A percentile compares a stretch with the other conserved stretches of the same genome.
phyloP scores from a whole-genome alignment of 257 asterid species.

The Solanum neorickii region DNA sequence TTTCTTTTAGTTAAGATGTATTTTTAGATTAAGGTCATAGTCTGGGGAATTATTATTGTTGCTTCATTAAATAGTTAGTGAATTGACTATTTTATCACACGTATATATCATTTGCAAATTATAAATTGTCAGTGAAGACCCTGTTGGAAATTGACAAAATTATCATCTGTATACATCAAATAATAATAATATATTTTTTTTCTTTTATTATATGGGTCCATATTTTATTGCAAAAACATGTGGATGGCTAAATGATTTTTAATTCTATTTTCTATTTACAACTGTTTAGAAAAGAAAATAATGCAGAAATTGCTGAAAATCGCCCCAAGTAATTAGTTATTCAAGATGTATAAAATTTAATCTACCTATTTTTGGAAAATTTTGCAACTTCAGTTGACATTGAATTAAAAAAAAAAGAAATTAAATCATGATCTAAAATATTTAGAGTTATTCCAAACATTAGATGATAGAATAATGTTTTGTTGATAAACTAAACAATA shows the following conservation, averaged over 20 bases:
- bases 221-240: neutral
- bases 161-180: neutral
- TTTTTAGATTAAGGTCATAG: rapidly evolving
- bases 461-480: too few species aligned
- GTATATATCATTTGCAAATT: neutral
- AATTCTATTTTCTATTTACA: neutral
- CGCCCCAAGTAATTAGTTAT: neutral
- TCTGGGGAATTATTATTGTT: too few species aligned
- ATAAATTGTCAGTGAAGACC: neutral
- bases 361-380: too few species aligned
- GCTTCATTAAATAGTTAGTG: neutral
- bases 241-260: neutral
- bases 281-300: neutral
- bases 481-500: too few species aligned
- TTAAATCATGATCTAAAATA: neutral
- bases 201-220: neutral
- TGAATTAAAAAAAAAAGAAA: too few species aligned
- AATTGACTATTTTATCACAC: neutral
- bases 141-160: neutral
- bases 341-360: too few species aligned
- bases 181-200: too few species aligned
- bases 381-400: too few species aligned
- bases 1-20: too few species aligned
- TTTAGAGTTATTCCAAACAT: neutral
- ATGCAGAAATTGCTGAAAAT: neutral